These are phyloP conservation scores for Diaporthe eres DNA, from an alignment of 2,329 filamentous ascomycete genomes.

Conservation along the genomic window DNA sequence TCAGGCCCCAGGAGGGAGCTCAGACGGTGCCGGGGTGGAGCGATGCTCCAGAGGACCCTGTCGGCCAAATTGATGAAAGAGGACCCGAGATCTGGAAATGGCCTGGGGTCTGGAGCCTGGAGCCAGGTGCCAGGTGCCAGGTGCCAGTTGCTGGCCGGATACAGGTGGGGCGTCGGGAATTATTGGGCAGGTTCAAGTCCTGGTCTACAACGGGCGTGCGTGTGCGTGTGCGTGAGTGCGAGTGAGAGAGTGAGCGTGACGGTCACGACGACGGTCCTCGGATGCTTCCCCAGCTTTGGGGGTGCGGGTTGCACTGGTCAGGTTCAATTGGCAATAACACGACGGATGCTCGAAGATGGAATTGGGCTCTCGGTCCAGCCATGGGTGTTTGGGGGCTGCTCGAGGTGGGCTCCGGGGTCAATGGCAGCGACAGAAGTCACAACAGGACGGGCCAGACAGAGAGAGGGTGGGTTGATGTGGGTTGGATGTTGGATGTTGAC, in stretches of 20 bases:
- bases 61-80: slow-evolving; percentile 33
- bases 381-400: slow-evolving; percentile 9
- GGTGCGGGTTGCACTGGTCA: background rate
- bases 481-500: slow-evolving; percentile 22
- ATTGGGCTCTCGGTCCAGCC: slow-evolving; percentile 10
- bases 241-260: background rate
- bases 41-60: slow-evolving; percentile 30
- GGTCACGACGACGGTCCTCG: background rate
- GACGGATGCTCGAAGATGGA: background rate
- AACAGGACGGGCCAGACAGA: slow-evolving; percentile 1
- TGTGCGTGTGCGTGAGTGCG: background rate
- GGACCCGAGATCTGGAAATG: slow-evolving; percentile 26
- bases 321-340: slow-evolving; percentile 15
- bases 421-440: slow-evolving; percentile 24
- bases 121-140: slow-evolving; percentile 18
- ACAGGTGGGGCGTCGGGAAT: slow-evolving; percentile 29
- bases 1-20: slow-evolving; percentile 27
- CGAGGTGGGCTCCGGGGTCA: slow-evolving; percentile 12
- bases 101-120: slow-evolving; percentile 21
- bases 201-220: background rate
- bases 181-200: slow-evolving; percentile 18
- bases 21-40: slow-evolving; percentile 29
- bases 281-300: slow-evolving; percentile 3
- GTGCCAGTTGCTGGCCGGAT: slow-evolving; percentile 29
- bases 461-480: slow-evolving; percentile 17